Base-by-base conservation (phyloP, 495 filamentous ascomycete species). In the Trichoderma gamsii region DNA sequence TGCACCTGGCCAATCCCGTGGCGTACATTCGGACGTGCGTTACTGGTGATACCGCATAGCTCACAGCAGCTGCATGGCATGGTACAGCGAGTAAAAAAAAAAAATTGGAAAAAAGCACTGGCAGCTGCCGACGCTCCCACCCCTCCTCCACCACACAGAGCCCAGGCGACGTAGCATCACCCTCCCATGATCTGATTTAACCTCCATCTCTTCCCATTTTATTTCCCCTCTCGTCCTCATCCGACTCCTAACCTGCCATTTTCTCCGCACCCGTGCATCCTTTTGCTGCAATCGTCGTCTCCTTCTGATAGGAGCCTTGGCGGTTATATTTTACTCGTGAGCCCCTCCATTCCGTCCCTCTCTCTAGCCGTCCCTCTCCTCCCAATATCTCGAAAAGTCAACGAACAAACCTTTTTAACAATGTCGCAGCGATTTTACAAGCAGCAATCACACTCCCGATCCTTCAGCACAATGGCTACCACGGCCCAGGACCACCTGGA, bases 401-500 rank as follows among this genome's bases (percentile, higher is more conserved):
- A 11, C 23, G 18, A 29, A 29, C 29, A 29, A 29, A 0, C 27
- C 25, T 21, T 61, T 21, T 61, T 29, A 61, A 61, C 56, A 11
- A 65, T 68, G 56, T 70, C 74, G 69, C 71, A 67, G 72, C 29
- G 29, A 29, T 71, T 76, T 69, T 18, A 12, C 66, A 66, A 65
- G 66, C 35, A 66, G 64, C 56, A 63, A 51, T 64, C 67, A 59
- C 64, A 63, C 64, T 64, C 67, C 65, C 64, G 52, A n/a, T 44
- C 69, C 13, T n/a, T 72, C 71, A 73, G 65, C 73, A 78, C 70
- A 70, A 89, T 89, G 85, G 86, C 86, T 63, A 79, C 74, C 49
- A 84, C 77, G 72, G 88, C 91, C 73, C 84, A 95, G 74, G 90
- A 93, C 76, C 92, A 96, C 77, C 84, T 96, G 76, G 77, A 80